Evolutionary conservation across 768 basidiomycete species (phyloP).

Genomic region (Trametes gibbosa): DNA sequence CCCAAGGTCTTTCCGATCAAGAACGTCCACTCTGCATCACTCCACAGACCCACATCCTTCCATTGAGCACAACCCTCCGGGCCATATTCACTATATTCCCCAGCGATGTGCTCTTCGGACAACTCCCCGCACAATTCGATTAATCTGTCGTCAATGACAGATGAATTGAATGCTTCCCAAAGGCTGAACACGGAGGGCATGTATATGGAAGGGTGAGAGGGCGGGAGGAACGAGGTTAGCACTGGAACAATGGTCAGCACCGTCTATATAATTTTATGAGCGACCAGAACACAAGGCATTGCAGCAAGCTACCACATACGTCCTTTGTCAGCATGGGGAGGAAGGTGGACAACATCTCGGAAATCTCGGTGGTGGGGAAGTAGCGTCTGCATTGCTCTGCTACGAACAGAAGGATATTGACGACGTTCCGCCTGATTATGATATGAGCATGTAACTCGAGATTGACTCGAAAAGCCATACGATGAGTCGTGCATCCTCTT

Average conservation of each 20-base stretch:
- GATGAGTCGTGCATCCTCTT: constrained; percentile 55
- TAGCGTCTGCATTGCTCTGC: constrained; percentile 74
- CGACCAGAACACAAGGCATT: background rate
- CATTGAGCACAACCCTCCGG: constrained; percentile 55
- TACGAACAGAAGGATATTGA: constrained; percentile 70
- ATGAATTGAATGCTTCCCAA: constrained; percentile 79
- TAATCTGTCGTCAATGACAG: constrained; percentile 69
- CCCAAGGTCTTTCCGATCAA: constrained; percentile 80
- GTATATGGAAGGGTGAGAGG: constrained; percentile 61
- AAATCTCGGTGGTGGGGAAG: constrained; percentile 62
- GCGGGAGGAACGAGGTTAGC: constrained; percentile 75
- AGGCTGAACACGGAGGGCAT: constrained; percentile 69
- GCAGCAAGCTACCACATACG: constrained; percentile 39
- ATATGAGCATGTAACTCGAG: background rate
- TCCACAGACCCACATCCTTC: constrained; percentile 91
- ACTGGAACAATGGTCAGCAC: constrained; percentile 71
- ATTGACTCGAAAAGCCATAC: constrained; percentile 36
- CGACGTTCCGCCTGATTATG: constrained; percentile 50
- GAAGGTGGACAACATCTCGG: constrained; percentile 68
- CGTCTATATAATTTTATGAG: constrained; percentile 40
- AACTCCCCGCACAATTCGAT: constrained; percentile 69
- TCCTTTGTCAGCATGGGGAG: constrained; percentile 69
- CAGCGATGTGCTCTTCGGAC: constrained; percentile 68
- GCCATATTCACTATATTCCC: constrained; percentile 50
- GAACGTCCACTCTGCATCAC: constrained; percentile 76